Evolutionary conservation across 495 filamentous ascomycete species (phyloP), one percentile per base, ranked within the genome.

Genomic region (Aspergillus conjunctus): DNA sequence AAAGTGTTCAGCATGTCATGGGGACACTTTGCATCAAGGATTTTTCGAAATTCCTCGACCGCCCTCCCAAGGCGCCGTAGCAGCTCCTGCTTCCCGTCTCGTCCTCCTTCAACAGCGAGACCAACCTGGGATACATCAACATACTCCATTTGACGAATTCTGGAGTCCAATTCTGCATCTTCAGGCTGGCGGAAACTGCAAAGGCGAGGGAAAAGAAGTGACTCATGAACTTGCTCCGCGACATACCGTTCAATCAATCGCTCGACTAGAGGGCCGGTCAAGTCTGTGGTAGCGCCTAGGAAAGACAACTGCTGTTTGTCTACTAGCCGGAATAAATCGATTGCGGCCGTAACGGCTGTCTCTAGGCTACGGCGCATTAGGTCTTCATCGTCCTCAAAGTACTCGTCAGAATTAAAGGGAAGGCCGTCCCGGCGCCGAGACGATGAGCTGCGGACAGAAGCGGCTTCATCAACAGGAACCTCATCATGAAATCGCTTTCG

Each of bases 91-190:
- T 92, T 96, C 11, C 83, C 88, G 61, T 78, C 77, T 39, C 79
- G 80, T 1, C 90, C 91, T 21, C 85, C 87, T 57, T 91, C 88
- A 45, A 95, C 88, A 15, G 83, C 78, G 44, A 98, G 91, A 2
- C 95, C 95, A 31, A 98, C 85, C 73, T 99, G 95, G 3, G 91
- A 91, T 44, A 99, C 88, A 69, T 99, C 94, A 54, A 99, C 88
- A 69, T 88, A 88, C 65, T 90, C 86, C 91, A 97, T 97, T 66
- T 95, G 89, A 55, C 90, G 83, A 48, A 97, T 93, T 63, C 93
- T 90, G 17, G 86, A 84, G 70, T 97, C 93, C 46, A 99, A 74
- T 66, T 99, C 93, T n/a, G 86, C 79, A 72, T 99, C 95, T 53
- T 97, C 92, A 1, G 83, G 76, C 32, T 87, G 84, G 58, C 89